Conservation (phyloP, 306 rosid species). For the Vicia faba region DNA sequence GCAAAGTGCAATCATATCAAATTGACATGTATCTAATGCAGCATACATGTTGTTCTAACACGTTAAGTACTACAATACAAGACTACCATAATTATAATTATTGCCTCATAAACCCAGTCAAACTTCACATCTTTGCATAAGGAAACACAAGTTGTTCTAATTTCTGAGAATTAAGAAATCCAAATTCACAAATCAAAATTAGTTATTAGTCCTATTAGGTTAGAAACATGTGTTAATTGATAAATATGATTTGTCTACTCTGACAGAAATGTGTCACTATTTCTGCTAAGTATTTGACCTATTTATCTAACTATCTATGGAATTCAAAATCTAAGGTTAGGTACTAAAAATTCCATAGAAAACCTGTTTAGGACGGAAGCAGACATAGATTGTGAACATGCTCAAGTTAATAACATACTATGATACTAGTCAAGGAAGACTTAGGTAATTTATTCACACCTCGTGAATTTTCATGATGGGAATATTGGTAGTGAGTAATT, state of each 20-base stretch:
- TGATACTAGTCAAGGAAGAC: background rate
- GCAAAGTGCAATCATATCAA: background rate
- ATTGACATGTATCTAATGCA: background rate
- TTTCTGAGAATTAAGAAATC: slow-evolving; percentile 21
- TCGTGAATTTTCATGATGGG: background rate
- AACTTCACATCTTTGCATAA: slow-evolving; percentile 12
- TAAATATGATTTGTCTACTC: background rate
- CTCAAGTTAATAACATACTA: background rate
- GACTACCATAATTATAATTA: background rate
- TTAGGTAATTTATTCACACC: background rate
- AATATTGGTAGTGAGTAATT: background rate
- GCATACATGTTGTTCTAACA: background rate
- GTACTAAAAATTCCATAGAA: slow-evolving; percentile 1
- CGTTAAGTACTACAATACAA: background rate
- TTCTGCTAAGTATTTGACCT: slow-evolving; percentile 1
- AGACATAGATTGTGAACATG: slow-evolving; percentile 2
- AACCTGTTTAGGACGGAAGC: slow-evolving; percentile 1
- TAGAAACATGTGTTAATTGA: slow-evolving; percentile 20
- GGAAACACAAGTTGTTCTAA: slow-evolving; percentile 10
- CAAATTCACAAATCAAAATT: background rate
- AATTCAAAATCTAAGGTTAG: slow-evolving; percentile 1
- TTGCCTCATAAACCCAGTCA: background rate
- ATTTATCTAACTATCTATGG: slow-evolving; percentile 20
- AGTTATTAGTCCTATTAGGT: slow-evolving; percentile 6
- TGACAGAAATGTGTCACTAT: background rate